Evolutionary conservation across 352 stramenopile species (phyloP).

Genomic region (Pythium scleroteichum): DNA sequence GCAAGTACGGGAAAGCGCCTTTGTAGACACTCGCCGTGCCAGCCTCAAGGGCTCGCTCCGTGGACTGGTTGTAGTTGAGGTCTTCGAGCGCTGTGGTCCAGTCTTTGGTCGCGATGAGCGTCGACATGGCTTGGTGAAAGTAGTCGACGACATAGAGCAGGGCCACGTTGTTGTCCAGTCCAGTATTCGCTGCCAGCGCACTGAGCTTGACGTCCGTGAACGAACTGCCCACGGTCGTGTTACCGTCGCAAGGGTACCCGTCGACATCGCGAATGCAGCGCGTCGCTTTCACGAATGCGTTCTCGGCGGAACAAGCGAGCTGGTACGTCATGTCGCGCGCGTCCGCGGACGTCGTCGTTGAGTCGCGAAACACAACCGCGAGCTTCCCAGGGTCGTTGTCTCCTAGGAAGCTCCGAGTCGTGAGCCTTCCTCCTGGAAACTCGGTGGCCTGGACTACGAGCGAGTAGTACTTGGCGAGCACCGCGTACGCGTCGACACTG

Average conservation of each 20-base stretch:
- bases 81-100: constrained; percentile 34
- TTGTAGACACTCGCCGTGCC: constrained; percentile 32
- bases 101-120: constrained; percentile 33
- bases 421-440: constrained; percentile 40
- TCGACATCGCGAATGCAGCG: constrained; percentile 27
- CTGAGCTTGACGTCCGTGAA: constrained; percentile 35
- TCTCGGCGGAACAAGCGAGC: constrained; percentile 32
- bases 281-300: constrained; percentile 32
- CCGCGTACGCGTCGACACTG: constrained; percentile 32
- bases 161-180: constrained; percentile 43
- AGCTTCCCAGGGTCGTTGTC: constrained; percentile 15
- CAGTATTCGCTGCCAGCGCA: constrained; percentile 20
- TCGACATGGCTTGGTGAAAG: constrained; percentile 41
- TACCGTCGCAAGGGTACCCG: constrained; percentile 36
- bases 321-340: constrained; percentile 25
- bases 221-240: constrained; percentile 16
- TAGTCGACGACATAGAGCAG: constrained; percentile 46
- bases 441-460: constrained; percentile 43
- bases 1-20: constrained; percentile 25
- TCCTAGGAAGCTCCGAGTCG: constrained; percentile 23
- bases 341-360: not conserved
- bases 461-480: constrained; percentile 40
- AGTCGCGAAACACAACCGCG: constrained; percentile 31
- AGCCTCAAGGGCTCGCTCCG: constrained; percentile 18
- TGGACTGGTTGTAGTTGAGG: constrained; percentile 35